Percentiles rank a stretch among this genome's conserved stretches.
phyloP scores from a whole-genome alignment of 1,284 basidiomycete species.

The Microbotryum scabiosae region DNA sequence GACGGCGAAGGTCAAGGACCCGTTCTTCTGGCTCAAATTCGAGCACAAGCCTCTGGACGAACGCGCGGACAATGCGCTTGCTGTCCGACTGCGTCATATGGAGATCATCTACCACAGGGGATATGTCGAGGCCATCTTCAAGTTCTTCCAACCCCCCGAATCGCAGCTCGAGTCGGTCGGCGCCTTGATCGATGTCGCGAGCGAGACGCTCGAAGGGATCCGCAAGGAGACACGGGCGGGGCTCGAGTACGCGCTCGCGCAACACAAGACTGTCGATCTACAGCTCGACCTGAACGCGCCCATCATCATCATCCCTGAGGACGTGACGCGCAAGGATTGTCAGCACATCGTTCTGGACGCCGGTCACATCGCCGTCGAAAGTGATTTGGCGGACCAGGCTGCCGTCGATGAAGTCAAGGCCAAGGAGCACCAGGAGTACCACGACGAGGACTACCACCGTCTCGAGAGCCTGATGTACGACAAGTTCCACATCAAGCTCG shows the following conservation, averaged over 20 bases:
- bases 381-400: conserved; percentile 77
- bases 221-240: conserved; percentile 92
- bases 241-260: conserved; percentile 84
- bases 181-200: conserved; percentile 63
- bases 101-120: conserved; percentile 95
- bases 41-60: conserved; percentile 90
- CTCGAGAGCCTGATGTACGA: conserved; percentile 97
- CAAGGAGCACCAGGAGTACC: conserved; percentile 80
- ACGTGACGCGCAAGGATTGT: conserved; percentile 63
- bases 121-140: conserved; percentile 85
- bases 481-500: conserved; percentile 71
- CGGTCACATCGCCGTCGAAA: conserved; percentile 90
- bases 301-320: conserved; percentile 91
- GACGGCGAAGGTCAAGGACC: conserved; percentile 44
- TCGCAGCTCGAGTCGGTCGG: conserved; percentile 91
- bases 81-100: conserved; percentile 88
- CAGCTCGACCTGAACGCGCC: conserved; percentile 96
- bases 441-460: conserved; percentile 76
- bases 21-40: conserved; percentile 88
- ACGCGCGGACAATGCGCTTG: conserved; percentile 83
- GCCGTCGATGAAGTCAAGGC: conserved; percentile 69
- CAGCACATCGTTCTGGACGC: conserved; percentile 91
- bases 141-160: conserved; percentile 89
- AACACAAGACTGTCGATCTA: conserved; percentile 91
- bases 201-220: conserved; percentile 87